Conservation (phyloP, 1,139 yeast species). For the Saccharomycopsis crataegensis region DNA sequence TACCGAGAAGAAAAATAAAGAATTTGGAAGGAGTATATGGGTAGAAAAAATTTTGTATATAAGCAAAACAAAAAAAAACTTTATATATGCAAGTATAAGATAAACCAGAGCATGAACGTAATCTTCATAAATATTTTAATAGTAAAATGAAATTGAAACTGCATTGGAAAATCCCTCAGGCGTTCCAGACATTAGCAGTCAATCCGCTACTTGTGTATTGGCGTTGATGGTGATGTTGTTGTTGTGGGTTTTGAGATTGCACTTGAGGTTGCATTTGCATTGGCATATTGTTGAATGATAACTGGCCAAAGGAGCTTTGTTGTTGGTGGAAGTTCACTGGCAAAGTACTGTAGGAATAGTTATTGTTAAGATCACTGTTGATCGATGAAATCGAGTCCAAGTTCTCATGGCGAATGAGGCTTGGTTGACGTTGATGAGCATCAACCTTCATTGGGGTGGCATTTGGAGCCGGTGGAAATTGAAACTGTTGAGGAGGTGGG, state of each 20-base stretch:
- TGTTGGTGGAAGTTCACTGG: slow-evolving; percentile 7
- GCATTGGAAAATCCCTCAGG: not conserved
- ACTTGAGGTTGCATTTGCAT: not conserved
- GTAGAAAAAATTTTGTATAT: too few species aligned
- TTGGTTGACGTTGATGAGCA: not conserved
- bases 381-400: slow-evolving; percentile 6
- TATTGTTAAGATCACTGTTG: slow-evolving; percentile 1
- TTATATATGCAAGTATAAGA: too few species aligned
- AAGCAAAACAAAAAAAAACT: too few species aligned
- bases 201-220: not conserved
- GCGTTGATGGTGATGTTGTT: slow-evolving; percentile 3
- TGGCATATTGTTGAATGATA: not conserved
- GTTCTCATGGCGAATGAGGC: slow-evolving; percentile 1
- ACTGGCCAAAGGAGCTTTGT: not conserved
- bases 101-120: too few species aligned
- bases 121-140: too few species aligned
- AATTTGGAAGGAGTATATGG: too few species aligned
- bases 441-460: not conserved
- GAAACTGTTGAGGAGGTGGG: not conserved
- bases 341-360: slow-evolving; percentile 4
- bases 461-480: not conserved
- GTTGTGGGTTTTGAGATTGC: not conserved
- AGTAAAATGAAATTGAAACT: too few species aligned
- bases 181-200: slow-evolving; percentile 2
- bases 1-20: too few species aligned